phyloP scores from a whole-genome alignment of 108 stramenopile genomes.

The Asterionellopsis glacialis region DNA sequence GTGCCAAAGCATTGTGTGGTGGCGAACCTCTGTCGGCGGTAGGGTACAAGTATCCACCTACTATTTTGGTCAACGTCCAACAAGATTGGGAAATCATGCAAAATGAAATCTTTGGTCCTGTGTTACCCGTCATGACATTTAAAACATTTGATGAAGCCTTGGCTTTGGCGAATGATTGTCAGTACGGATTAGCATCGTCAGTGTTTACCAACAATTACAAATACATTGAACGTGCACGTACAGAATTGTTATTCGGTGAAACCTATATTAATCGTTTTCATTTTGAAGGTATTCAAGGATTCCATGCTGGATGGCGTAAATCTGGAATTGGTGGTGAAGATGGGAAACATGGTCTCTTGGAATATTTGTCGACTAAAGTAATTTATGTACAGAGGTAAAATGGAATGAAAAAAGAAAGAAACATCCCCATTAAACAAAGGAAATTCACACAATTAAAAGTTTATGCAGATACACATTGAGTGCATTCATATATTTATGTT shows the following conservation, averaged over 20 bases:
- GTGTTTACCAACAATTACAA: constrained; percentile 28
- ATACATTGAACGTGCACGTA: constrained; percentile 12
- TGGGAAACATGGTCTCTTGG: constrained; percentile 25
- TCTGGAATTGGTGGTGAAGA: constrained; percentile 41
- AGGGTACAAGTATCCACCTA: constrained; percentile 33
- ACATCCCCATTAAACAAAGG: too few species aligned
- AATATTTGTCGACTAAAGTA: constrained; percentile 28
- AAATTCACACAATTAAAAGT: too few species aligned
- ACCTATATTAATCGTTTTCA: constrained; percentile 48
- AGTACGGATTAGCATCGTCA: constrained; percentile 51
- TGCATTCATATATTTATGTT: too few species aligned
- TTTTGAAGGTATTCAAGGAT: constrained; percentile 26
- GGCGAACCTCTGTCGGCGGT: constrained; percentile 3
- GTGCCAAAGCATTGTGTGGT: constrained; percentile 31
- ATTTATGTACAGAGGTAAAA: too few species aligned
- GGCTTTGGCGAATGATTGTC: constrained; percentile 51
- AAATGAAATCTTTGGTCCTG: constrained; percentile 58
- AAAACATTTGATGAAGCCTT: constrained; percentile 41
- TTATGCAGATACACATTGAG: too few species aligned
- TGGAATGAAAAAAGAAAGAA: too few species aligned
- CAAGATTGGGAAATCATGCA: constrained; percentile 23
- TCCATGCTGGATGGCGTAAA: constrained; percentile 37
- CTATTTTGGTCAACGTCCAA: constrained; percentile 15
- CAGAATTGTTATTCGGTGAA: constrained; percentile 28
- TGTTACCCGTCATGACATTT: constrained; percentile 38